Conservation (phyloP, 495 filamentous ascomycete genomes). For the Xylaria palmicola region DNA sequence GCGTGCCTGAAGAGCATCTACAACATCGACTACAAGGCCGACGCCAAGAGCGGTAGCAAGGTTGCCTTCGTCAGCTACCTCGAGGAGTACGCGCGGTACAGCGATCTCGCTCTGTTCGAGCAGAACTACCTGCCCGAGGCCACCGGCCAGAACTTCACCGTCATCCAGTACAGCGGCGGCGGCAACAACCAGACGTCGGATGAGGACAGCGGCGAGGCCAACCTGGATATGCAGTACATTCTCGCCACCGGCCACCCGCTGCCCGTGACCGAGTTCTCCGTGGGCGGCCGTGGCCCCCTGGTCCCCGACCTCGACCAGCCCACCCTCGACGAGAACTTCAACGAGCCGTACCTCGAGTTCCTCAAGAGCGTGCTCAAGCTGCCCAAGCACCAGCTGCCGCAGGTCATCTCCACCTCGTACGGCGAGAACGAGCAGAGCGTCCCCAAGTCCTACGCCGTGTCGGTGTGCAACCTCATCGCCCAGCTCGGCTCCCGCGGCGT, state of each 20-base stretch:
- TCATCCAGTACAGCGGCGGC: slow-evolving; percentile 58
- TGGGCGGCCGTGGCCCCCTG: slow-evolving; percentile 54
- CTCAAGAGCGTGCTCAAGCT: slow-evolving; percentile 48
- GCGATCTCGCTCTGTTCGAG: slow-evolving; percentile 23
- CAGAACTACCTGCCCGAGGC: slow-evolving; percentile 29
- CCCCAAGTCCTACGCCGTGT: slow-evolving; percentile 58
- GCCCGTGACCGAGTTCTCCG: slow-evolving; percentile 62
- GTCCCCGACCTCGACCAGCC: slow-evolving; percentile 61
- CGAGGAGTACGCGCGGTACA: slow-evolving; percentile 43
- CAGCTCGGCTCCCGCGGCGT: slow-evolving; percentile 68
- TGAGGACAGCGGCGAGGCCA: slow-evolving; percentile 55
- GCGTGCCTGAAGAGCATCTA: slow-evolving; percentile 58
- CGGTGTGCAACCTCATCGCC: slow-evolving; percentile 62
- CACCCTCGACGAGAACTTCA: slow-evolving; percentile 48
- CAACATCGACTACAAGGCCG: slow-evolving; percentile 52
- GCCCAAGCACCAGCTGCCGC: slow-evolving; percentile 51
- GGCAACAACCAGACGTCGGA: slow-evolving; percentile 47
- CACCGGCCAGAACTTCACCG: slow-evolving; percentile 53
- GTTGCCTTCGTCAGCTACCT: slow-evolving; percentile 58
- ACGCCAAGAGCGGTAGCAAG: slow-evolving; percentile 44
- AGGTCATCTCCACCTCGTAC: slow-evolving; percentile 69
- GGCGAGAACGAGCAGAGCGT: slow-evolving; percentile 76
- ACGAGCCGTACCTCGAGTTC: slow-evolving; percentile 73
- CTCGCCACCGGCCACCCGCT: slow-evolving; percentile 56
- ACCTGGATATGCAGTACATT: slow-evolving; percentile 69